Conservation (phyloP, 208 protist species). For the Trypanosoma vivax region DNA sequence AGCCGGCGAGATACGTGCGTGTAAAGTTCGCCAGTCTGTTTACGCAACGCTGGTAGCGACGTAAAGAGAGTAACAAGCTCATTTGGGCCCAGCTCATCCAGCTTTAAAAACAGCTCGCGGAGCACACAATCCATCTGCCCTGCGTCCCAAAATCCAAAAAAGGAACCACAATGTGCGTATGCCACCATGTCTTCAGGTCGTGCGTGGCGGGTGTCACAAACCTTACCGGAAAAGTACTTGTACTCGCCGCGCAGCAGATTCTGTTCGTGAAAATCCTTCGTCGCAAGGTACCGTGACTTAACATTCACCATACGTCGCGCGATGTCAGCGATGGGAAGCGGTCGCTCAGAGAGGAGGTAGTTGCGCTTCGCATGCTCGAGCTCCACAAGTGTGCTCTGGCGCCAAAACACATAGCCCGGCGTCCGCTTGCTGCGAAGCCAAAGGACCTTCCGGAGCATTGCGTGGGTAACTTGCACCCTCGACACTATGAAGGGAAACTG, state of each 20-base stretch:
- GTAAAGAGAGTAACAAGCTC: slow-evolving; percentile 66
- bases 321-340: slow-evolving; percentile 74
- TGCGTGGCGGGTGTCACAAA: slow-evolving; percentile 66
- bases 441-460: slow-evolving; percentile 28
- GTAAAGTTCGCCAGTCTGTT: slow-evolving; percentile 47
- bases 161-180: slow-evolving; percentile 69
- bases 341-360: slow-evolving; percentile 67
- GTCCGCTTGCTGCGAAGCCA: slow-evolving; percentile 52
- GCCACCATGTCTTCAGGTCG: slow-evolving; percentile 64
- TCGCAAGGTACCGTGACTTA: slow-evolving; percentile 67
- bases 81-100: slow-evolving; percentile 35
- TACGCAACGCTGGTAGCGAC: slow-evolving; percentile 60
- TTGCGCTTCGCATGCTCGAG: slow-evolving; percentile 70
- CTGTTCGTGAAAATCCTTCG: slow-evolving; percentile 72
- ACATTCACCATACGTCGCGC: slow-evolving; percentile 78
- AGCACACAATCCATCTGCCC: slow-evolving; percentile 70
- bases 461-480: no score
- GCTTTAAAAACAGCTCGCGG: slow-evolving; percentile 47
- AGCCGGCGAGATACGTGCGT: slow-evolving; percentile 33
- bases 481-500: no score
- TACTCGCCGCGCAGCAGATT: slow-evolving; percentile 87
- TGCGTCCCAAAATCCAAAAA: slow-evolving; percentile 88
- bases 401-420: slow-evolving; percentile 88
- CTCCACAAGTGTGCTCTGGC: slow-evolving; percentile 67
- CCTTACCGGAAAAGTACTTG: slow-evolving; percentile 91